phyloP scores from a whole-genome alignment of 148 eudicot species.

The Spergularia bocconei region DNA sequence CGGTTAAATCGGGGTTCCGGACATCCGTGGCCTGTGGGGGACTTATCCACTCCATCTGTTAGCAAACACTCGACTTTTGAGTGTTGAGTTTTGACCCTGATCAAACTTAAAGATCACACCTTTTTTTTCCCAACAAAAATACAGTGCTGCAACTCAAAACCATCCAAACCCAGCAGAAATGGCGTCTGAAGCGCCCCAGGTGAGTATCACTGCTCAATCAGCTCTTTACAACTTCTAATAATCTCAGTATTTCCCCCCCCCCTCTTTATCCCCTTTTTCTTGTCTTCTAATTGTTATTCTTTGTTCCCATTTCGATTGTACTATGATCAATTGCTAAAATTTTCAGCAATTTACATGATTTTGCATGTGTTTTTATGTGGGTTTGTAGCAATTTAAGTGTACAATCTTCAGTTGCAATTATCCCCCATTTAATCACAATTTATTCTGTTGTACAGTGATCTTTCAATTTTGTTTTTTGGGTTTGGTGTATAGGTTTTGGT shows the following conservation, averaged over 20 bases:
- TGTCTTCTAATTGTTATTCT: neutral
- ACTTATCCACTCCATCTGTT: no score
- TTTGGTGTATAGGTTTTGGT: constrained; percentile 59
- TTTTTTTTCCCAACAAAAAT: no score
- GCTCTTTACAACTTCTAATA: no score
- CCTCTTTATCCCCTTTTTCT: neutral
- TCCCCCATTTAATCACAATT: neutral
- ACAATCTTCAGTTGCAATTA: neutral
- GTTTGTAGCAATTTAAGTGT: neutral
- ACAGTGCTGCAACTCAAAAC: no score
- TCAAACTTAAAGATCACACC: no score
- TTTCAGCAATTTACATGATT: neutral
- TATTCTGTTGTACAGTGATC: neutral
- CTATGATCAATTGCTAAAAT: neutral
- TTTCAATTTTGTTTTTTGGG: neutral
- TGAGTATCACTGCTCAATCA: neutral
- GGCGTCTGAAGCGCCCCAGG: constrained; percentile 6
- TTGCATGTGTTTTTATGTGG: neutral
- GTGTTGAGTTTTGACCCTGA: no score
- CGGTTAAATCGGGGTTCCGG: no score
- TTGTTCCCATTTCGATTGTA: neutral
- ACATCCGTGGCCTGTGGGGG: no score
- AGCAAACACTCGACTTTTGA: no score
- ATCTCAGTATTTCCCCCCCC: neutral
- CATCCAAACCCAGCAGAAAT: no score